Evolutionary conservation across 169 alveolate species (phyloP).

Genomic region (Neospora caninum): DNA sequence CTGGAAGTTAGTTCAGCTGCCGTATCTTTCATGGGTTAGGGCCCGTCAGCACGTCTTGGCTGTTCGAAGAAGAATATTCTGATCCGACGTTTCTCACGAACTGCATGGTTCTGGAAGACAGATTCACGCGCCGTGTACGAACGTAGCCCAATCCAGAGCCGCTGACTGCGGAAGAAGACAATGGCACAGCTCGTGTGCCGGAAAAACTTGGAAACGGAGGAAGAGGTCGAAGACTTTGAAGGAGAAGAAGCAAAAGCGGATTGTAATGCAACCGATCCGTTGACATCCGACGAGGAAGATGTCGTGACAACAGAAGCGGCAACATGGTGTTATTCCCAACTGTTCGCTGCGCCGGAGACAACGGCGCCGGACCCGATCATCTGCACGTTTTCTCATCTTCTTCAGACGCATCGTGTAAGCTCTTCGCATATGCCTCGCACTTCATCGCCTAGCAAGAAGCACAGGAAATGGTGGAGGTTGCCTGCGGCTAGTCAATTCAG

Average conservation of each 20-base stretch:
- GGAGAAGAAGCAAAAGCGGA: background rate
- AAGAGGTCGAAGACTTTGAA: background rate
- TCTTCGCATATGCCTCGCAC: background rate
- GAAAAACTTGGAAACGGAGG: background rate
- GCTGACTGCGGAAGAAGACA: background rate
- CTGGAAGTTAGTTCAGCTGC: too few species aligned
- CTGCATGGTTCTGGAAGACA: too few species aligned
- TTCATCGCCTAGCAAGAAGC: too few species aligned
- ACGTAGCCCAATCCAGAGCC: background rate
- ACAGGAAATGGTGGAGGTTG: too few species aligned
- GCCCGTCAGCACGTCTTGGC: too few species aligned
- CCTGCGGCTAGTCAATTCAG: too few species aligned
- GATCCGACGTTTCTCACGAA: too few species aligned
- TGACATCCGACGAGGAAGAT: background rate
- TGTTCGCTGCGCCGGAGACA: background rate
- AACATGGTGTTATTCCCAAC: constrained; percentile 1
- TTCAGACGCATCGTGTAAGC: background rate
- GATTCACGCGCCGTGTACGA: background rate
- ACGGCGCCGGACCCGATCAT: background rate
- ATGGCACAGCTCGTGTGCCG: background rate
- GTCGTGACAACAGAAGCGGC: constrained; percentile 8
- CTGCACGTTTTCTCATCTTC: background rate
- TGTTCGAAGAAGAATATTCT: too few species aligned
- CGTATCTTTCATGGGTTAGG: too few species aligned
- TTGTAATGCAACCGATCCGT: background rate